These are phyloP conservation scores for Biscogniauxia mediterranea DNA, from an alignment of 2,329 filamentous ascomycete species.

Conservation along the genomic window DNA sequence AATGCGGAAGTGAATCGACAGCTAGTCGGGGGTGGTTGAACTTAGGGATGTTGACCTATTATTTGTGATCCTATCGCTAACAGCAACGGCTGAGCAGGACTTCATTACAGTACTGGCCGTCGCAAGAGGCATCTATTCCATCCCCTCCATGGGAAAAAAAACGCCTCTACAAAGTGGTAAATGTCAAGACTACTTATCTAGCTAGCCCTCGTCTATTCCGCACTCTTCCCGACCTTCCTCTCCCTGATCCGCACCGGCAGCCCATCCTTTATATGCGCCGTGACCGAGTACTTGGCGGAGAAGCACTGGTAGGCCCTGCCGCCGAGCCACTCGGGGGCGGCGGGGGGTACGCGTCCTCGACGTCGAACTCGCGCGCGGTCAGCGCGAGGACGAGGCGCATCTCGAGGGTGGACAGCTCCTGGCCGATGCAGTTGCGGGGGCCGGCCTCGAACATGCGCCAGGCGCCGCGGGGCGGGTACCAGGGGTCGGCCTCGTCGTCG, in stretches of 20 bases:
- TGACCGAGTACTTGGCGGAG: conserved; percentile 10
- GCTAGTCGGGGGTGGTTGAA: too few species aligned
- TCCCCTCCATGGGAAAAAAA: too few species aligned
- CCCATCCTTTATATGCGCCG: conserved; percentile 26
- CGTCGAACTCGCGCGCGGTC: conserved; percentile 48
- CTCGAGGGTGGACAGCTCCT: conserved; percentile 54
- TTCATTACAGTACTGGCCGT: too few species aligned
- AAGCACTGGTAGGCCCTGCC: conserved; percentile 30
- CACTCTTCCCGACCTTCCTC: background rate
- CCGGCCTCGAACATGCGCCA: conserved; percentile 55
- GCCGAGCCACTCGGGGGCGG: conserved; percentile 33
- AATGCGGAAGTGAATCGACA: too few species aligned
- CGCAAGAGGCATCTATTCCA: background rate
- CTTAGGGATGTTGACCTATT: too few species aligned
- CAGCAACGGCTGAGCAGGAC: too few species aligned
- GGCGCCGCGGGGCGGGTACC: conserved; percentile 41
- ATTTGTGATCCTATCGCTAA: too few species aligned
- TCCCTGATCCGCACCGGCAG: conserved; percentile 22
- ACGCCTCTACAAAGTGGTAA: too few species aligned
- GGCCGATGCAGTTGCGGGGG: conserved; percentile 53
- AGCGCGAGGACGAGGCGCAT: conserved; percentile 49
- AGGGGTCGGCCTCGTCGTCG: conserved; percentile 27
- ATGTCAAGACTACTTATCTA: too few species aligned
- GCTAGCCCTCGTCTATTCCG: too few species aligned
- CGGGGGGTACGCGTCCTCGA: conserved; percentile 40